Conservation (phyloP, 2,329 filamentous ascomycete species). For the Laburnicola sp. region DNA sequence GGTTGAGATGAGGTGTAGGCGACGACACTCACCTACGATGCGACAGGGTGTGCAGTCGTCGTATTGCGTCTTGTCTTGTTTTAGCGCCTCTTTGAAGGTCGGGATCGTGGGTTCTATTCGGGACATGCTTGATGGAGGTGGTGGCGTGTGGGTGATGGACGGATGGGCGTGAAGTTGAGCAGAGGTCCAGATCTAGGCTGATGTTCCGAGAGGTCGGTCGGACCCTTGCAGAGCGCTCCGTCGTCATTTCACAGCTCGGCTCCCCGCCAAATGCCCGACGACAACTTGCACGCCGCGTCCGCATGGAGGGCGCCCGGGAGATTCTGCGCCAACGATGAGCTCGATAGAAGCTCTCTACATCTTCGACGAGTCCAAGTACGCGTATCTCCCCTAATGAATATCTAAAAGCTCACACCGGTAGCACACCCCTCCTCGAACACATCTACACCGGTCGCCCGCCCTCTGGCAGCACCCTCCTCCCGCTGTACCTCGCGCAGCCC, state of each 20-base stretch:
- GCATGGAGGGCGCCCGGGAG: slow-evolving; percentile 20
- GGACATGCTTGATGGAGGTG: too few relatives aligned
- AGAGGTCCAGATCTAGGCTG: slow-evolving; percentile 3
- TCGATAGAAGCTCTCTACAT: slow-evolving; percentile 95
- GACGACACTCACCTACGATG: slow-evolving; percentile 62
- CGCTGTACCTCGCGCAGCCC: slow-evolving; percentile 83
- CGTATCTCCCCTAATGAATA: neutral
- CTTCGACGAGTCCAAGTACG: slow-evolving; percentile 90
- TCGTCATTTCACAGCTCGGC: slow-evolving; percentile 20
- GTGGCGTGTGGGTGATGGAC: neutral
- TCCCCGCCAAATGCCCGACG: slow-evolving; percentile 26
- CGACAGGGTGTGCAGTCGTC: slow-evolving; percentile 73
- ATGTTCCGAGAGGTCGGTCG: neutral
- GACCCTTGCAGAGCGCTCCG: neutral
- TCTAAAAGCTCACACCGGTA: slow-evolving; percentile 46
- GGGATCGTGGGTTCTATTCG: slow-evolving; percentile 15
- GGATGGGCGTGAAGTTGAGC: neutral
- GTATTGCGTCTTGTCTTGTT: slow-evolving; percentile 39
- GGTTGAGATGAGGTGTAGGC: neutral
- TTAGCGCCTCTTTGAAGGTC: slow-evolving; percentile 35
- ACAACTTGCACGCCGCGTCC: slow-evolving; percentile 6
- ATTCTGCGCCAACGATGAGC: slow-evolving; percentile 51
- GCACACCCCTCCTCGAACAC: slow-evolving; percentile 84
- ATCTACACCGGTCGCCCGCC: slow-evolving; percentile 82
- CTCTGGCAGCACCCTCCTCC: slow-evolving; percentile 73